Conservation (phyloP, 352 stramenopile genomes). For the Elongisporangium prolatum region DNA sequence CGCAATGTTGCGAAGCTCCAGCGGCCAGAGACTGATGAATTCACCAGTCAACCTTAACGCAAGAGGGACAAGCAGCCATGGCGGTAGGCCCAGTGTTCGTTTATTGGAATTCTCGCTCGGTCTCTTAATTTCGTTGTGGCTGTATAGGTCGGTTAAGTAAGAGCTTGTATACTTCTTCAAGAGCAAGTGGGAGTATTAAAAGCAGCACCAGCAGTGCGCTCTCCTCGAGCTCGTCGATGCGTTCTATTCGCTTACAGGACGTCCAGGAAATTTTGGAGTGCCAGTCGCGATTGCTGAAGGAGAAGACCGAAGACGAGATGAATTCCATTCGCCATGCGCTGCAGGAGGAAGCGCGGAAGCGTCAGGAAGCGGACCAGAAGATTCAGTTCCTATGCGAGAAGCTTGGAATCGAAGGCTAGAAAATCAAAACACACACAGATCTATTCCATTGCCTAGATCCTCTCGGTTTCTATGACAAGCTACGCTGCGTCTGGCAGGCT, state of each 20-base stretch:
- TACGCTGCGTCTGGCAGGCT: not conserved
- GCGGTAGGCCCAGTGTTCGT: conserved; percentile 1
- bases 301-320: conserved; percentile 27
- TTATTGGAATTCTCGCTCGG: not conserved
- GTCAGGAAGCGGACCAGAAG: conserved; percentile 32
- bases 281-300: conserved; percentile 23
- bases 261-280: conserved; percentile 32
- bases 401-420: conserved; percentile 19
- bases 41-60: not conserved
- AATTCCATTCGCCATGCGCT: conserved; percentile 18
- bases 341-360: conserved; percentile 25
- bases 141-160: not conserved
- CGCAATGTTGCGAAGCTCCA: conserved; percentile 4
- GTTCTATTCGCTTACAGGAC: conserved; percentile 26
- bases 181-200: conserved; percentile 4
- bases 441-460: conserved; percentile 4
- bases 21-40: conserved; percentile 1
- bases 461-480: not conserved
- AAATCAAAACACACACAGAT: conserved; percentile 1
- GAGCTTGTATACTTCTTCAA: not conserved
- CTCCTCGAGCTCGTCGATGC: conserved; percentile 13
- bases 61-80: not conserved
- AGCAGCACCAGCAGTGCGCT: conserved; percentile 2
- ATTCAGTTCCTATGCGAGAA: conserved; percentile 42
- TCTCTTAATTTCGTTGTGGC: not conserved